A percentile compares a stretch with the other conserved stretches of the same genome.
Evolutionary conservation across 202 grass and related monocot species (phyloP).

Genomic region (Panicum hallii): DNA sequence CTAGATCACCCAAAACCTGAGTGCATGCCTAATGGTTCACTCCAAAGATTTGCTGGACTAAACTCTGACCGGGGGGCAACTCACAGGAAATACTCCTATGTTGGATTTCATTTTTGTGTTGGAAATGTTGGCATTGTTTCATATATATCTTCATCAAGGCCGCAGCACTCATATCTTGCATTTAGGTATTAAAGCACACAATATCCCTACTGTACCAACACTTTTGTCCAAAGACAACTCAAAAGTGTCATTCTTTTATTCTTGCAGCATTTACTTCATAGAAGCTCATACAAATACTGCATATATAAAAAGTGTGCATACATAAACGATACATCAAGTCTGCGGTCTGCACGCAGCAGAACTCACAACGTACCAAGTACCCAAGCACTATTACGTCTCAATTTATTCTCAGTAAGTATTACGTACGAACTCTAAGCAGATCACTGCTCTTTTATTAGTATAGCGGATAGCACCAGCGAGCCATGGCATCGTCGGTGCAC

Average conservation of each 20-base stretch:
- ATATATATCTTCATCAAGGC: not conserved
- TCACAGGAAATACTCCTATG: too few relatives aligned
- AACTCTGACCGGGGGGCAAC: not conserved
- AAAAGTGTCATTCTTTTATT: not conserved
- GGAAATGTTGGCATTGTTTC: not conserved
- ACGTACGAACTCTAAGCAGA: not conserved
- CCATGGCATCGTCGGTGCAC: too few relatives aligned
- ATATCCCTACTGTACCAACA: not conserved
- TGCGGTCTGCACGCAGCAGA: not conserved
- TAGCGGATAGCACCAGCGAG: not conserved
- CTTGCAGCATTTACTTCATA: not conserved
- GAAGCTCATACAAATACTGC: not conserved
- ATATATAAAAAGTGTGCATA: not conserved
- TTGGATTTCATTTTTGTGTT: not conserved
- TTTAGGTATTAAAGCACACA: not conserved
- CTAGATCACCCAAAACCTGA: not conserved
- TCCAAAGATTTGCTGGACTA: not conserved
- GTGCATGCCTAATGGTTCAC: not conserved
- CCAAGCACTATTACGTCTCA: not conserved
- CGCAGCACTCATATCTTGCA: not conserved
- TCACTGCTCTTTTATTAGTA: not conserved
- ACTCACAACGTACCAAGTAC: not conserved
- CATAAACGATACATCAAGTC: not conserved
- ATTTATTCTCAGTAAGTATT: constrained; percentile 15
- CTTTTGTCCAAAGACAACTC: not conserved